phyloP scores from a whole-genome alignment of 1,139 yeast genomes.

The Blastobotrys petasosporus region DNA sequence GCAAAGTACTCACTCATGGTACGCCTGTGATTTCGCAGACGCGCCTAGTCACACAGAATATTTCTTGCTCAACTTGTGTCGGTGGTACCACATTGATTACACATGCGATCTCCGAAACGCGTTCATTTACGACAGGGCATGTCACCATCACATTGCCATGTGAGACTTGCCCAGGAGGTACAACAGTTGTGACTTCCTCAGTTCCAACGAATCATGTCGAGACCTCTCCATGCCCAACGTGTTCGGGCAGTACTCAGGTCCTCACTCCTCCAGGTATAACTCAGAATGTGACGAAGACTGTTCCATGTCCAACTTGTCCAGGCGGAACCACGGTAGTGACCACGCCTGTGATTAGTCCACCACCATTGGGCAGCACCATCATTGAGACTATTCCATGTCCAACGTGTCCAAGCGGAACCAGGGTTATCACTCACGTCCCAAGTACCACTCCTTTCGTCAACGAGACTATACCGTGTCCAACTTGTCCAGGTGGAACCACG shows the following conservation, averaged over 20 bases:
- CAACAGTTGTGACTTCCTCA: conserved; percentile 5
- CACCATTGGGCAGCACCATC: background rate
- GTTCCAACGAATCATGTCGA: too few relatives aligned
- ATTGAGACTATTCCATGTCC: conserved; percentile 1
- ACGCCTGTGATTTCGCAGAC: too few relatives aligned
- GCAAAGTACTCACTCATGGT: too few relatives aligned
- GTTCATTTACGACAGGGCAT: too few relatives aligned
- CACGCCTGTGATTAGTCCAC: background rate
- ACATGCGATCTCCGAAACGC: too few relatives aligned
- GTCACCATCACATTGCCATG: conserved; percentile 9
- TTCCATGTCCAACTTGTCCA: background rate
- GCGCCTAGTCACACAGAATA: too few relatives aligned
- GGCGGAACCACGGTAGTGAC: background rate
- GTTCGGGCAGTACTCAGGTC: background rate
- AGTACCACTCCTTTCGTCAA: background rate
- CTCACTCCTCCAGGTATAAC: background rate
- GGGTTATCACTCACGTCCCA: background rate
- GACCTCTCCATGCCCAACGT: too few relatives aligned
- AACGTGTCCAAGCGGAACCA: conserved; percentile 1
- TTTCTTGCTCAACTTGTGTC: too few relatives aligned
- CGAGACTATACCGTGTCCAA: conserved; percentile 3
- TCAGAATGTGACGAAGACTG: background rate
- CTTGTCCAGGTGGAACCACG: conserved; percentile 3
- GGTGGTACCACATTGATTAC: too few relatives aligned
- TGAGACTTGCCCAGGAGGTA: conserved; percentile 2